Percentiles rank a stretch among this genome's conserved stretches.
Conservation (phyloP, 1,139 yeast species). For the Geotrichum armillariae region DNA sequence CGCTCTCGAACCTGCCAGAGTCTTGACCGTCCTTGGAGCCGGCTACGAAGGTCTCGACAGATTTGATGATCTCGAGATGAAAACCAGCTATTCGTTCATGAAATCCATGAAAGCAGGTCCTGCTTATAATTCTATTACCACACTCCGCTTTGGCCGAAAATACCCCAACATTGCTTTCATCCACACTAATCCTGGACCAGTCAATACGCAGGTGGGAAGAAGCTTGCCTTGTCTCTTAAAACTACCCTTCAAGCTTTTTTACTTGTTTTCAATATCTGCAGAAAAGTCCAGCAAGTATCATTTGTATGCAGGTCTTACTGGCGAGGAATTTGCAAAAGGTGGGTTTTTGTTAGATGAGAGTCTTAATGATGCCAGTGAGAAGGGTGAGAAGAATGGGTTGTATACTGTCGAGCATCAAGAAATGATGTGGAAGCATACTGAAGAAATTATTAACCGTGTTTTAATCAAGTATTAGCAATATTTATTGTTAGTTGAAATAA, state of each 20-base stretch:
- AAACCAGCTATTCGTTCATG: constrained; percentile 24
- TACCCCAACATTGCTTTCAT: constrained; percentile 33
- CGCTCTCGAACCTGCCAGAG: constrained; percentile 31
- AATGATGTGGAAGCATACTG: constrained; percentile 33
- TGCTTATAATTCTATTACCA: constrained; percentile 30
- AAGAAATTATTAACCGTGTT: constrained; percentile 27
- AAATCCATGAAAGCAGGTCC: constrained; percentile 8
- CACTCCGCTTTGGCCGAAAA: constrained; percentile 27
- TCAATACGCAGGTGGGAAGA: constrained; percentile 29
- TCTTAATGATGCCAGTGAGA: constrained; percentile 22
- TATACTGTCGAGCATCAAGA: constrained; percentile 28
- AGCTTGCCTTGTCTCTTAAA: constrained; percentile 28
- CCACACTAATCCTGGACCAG: constrained; percentile 37
- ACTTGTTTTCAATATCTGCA: constrained; percentile 21
- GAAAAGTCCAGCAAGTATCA: constrained; percentile 30
- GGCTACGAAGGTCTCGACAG: constrained; percentile 27
- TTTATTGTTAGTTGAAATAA: too few relatives aligned
- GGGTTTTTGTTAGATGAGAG: constrained; percentile 26
- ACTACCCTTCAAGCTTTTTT: constrained; percentile 15
- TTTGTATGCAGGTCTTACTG: constrained; percentile 28
- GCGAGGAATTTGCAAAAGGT: constrained; percentile 29
- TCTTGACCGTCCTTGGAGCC: constrained; percentile 34
- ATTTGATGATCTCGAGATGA: constrained; percentile 32
- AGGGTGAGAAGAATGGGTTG: constrained; percentile 23
- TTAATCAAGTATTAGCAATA: not conserved